Base-by-base conservation (phyloP, 345 rosid species). In the Aurinia saxatilis region DNA sequence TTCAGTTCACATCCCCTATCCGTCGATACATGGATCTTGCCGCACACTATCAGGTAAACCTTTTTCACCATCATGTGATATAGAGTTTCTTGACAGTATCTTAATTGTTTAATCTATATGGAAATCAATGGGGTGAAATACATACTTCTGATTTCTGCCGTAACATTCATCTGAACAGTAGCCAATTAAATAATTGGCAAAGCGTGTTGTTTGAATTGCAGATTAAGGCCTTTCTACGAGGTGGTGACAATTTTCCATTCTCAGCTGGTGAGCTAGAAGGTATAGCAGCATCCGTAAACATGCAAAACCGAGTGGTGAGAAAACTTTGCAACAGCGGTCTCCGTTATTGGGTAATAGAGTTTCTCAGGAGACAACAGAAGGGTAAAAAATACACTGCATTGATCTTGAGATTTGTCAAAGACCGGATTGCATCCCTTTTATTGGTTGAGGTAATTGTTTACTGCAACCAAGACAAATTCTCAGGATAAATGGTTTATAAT, bases 21-120 rank as follows among this genome's bases (percentile, higher is more conserved):
- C 98, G 98, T 62, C 81, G 96, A 65, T 92, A 92, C 67, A 76
- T 85, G 87, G 98, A 92, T 77, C 96, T 92, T 72, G 82, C 91
- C 68, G 95, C 98, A 35, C 98, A 92, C 74, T 92, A 87, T 79
- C 96, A 92, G 91, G 98, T 82, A 16, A 51, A 23, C 25, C 14
- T 5, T 39, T 45, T 52, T 29, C 45, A 10, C 17, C 61, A 31
- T 50, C 23, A 1, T 29, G 46, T 21, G 41, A 23, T 42, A 14
- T 10, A 13, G 6, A 41, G 33, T 40, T 18, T 38, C 25, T 7
- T 27, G n/a, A n/a, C n/a, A n/a, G n/a, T n/a, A n/a, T n/a, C n/a
- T n/a, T n/a, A n/a, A 3, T 37, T 27, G 44, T 14, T 46, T 46
- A 34, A 9, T 23, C 35, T 31, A 13, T 52, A 30, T 33, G n/a